phyloP scores from a whole-genome alignment of 345 rosid species.

The thale cress (Arabidopsis thaliana) region DNA sequence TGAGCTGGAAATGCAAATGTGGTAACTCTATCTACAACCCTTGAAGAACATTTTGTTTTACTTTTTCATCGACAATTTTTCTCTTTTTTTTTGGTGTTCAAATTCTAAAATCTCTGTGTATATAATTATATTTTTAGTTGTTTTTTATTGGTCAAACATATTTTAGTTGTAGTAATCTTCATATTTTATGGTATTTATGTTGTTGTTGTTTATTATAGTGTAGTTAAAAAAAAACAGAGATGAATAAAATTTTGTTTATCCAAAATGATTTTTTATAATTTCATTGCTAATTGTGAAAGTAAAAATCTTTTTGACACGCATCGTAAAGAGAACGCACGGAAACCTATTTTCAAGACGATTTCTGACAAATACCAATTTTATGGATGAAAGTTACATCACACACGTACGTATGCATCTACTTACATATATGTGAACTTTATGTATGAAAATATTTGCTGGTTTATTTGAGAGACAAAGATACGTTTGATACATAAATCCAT shows the following conservation, averaged over 20 bases:
- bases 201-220: constrained; percentile 2
- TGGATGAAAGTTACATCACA: constrained; percentile 52
- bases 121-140: constrained; percentile 34
- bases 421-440: neutral
- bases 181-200: constrained; percentile 14
- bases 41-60: constrained; percentile 38
- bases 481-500: constrained; percentile 16
- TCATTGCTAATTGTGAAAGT: constrained; percentile 5
- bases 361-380: constrained; percentile 48
- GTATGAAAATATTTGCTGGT: neutral
- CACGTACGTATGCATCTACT: constrained; percentile 38
- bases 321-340: constrained; percentile 46
- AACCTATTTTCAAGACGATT: constrained; percentile 48
- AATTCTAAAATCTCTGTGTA: constrained; percentile 30
- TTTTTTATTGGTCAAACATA: neutral
- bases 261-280: neutral
- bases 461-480: constrained; percentile 32
- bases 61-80: neutral
- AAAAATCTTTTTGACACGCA: constrained; percentile 28
- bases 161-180: constrained; percentile 35
- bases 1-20: constrained; percentile 98
- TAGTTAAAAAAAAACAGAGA: constrained; percentile 23
- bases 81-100: neutral
- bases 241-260: constrained; percentile 25
- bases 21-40: constrained; percentile 89